Evolutionary conservation across 192 early-diverging fungal species (phyloP), one percentile per base, ranked within the genome.

Genomic region (Phycomyces blakesleeanus): DNA sequence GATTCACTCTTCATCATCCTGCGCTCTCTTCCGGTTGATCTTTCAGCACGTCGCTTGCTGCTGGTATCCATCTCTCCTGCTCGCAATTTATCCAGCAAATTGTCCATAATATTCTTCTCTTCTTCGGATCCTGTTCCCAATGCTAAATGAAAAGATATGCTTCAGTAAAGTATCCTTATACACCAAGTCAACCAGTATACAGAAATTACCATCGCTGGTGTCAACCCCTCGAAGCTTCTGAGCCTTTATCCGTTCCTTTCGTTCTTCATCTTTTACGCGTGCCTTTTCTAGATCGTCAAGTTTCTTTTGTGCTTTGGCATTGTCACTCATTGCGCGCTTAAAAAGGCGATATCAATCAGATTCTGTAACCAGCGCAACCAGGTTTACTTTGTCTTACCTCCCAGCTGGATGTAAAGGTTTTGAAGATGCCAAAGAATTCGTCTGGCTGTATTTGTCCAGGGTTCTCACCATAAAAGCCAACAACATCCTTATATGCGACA

Each of bases 401-500:
- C 64, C 88, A 93, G 38, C 86, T 87, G 1, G 87, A 79, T 3
- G 80, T 82, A 41, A 93, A 93, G 9, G 88, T 91, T 68, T 89
- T 89, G 79, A 91, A 93, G 21, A 93, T 83, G 39, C 87, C 84
- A 80, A 93, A 93, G 76, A 93, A 92, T 65, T 93, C 90, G 63
- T 93, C 91, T 6, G 90, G 87, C 54, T 87, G 83, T 76, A 85
- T 91, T 14, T 78, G 71, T 5, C 72, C 69, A 41, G 89, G 76
- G 53, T 92, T 85, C 67, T 93, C 90, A 54, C 90, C 91, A 56
- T 80, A 93, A 18, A 84, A 83, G 20, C 79, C 69, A 51, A 89
- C 86, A 3, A 85, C 83, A 57, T 87, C 86, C 53, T 80, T 83
- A 64, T 90, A 93, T 5, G 82, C 71, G 10, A 79, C 76, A 59